phyloP scores from a whole-genome alignment of 805 yeast species.

The Yarrowia yakushimensis region DNA sequence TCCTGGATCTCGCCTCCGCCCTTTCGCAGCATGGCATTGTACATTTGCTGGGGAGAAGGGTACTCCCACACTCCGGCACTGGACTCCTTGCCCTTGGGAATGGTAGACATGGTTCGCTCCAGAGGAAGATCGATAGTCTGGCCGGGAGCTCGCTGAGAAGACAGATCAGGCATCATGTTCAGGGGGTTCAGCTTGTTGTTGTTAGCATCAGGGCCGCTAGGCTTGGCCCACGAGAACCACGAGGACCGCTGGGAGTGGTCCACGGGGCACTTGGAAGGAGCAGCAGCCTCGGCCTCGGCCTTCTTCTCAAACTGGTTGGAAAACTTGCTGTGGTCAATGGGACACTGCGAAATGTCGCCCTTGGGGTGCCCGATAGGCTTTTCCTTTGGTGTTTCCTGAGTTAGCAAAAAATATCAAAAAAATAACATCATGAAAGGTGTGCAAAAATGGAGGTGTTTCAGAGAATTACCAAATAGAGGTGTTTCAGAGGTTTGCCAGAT shows the following conservation, averaged over 20 bases:
- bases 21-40: slow-evolving; percentile 93
- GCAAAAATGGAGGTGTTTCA: too few relatives aligned
- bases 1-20: slow-evolving; percentile 89
- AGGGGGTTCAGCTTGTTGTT: slow-evolving; percentile 57
- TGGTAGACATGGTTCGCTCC: slow-evolving; percentile 75
- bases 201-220: slow-evolving; percentile 38
- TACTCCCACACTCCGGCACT: slow-evolving; percentile 91
- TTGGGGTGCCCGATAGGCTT: slow-evolving; percentile 21
- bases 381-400: slow-evolving; percentile 9
- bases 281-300: background rate
- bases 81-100: slow-evolving; percentile 72
- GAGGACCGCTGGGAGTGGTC: slow-evolving; percentile 34
- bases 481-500: too few relatives aligned
- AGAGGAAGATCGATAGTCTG: slow-evolving; percentile 78
- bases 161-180: slow-evolving; percentile 79
- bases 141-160: slow-evolving; percentile 72
- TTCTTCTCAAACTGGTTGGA: slow-evolving; percentile 27
- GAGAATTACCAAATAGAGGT: too few relatives aligned
- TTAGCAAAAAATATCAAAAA: too few relatives aligned
- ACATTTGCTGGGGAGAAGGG: slow-evolving; percentile 99
- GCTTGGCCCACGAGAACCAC: slow-evolving; percentile 29
- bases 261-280: slow-evolving; percentile 40
- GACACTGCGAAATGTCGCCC: slow-evolving; percentile 36
- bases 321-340: slow-evolving; percentile 42
- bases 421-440: too few relatives aligned